A percentile compares a stretch with the other conserved stretches of the same genome.
phyloP scores from a whole-genome alignment of 2,329 filamentous ascomycete species.

The Cladophialophora carrionii region DNA sequence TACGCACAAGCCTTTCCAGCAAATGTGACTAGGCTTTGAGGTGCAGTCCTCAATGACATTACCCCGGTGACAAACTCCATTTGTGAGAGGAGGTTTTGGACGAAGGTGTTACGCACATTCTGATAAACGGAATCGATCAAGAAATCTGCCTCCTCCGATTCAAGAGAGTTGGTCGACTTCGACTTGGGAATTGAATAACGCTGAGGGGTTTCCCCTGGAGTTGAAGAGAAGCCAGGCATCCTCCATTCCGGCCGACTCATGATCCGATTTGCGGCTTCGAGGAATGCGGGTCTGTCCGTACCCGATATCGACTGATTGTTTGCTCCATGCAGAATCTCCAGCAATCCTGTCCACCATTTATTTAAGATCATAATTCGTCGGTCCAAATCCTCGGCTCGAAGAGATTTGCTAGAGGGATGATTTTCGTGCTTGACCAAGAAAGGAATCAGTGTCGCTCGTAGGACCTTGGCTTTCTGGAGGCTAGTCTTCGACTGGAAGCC shows the following conservation, averaged over 20 bases:
- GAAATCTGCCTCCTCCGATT: conserved; percentile 66
- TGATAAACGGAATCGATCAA: conserved; percentile 77
- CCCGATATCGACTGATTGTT: conserved; percentile 77
- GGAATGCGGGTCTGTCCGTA: conserved; percentile 77
- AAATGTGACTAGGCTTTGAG: conserved; percentile 75
- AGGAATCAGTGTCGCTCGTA: conserved; percentile 72
- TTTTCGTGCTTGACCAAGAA: conserved; percentile 73
- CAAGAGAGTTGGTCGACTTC: conserved; percentile 63
- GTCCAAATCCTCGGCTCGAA: conserved; percentile 82
- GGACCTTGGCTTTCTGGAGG: conserved; percentile 72
- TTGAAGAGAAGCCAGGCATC: conserved; percentile 64
- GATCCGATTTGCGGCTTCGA: conserved; percentile 77
- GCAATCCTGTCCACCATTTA: conserved; percentile 84
- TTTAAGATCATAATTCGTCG: conserved; percentile 77
- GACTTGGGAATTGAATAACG: conserved; percentile 51
- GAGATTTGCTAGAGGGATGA: conserved; percentile 66
- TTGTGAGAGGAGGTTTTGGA: conserved; percentile 78
- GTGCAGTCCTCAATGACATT: conserved; percentile 76
- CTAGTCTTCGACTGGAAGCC: conserved; percentile 74
- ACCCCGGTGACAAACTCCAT: conserved; percentile 87
- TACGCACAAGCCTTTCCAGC: conserved; percentile 90
- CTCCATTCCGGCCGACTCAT: conserved; percentile 92
- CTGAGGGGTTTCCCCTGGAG: conserved; percentile 40
- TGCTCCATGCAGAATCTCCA: conserved; percentile 78
- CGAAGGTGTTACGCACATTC: conserved; percentile 85